Evolutionary conservation across 331 rosid genomes (phyloP).

Genomic region (Stylosanthes scabra): DNA sequence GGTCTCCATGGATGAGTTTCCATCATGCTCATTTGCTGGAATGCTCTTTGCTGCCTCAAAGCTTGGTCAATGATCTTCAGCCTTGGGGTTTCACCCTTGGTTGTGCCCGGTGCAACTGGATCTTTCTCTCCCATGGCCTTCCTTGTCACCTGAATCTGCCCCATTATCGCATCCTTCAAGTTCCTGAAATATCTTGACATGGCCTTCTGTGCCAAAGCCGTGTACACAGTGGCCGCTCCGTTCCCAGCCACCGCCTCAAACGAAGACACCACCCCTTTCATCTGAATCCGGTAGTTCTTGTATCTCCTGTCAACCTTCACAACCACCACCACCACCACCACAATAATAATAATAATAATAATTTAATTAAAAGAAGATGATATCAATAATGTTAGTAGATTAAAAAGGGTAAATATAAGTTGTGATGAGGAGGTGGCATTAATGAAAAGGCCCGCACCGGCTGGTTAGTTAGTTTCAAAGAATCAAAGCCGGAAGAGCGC

Average conservation of each 20-base stretch:
- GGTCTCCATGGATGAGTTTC: constrained; percentile 95
- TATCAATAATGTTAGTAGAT: constrained; percentile 23
- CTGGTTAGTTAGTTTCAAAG: constrained; percentile 44
- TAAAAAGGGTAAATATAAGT: constrained; percentile 8
- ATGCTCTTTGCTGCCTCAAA: constrained; percentile 74
- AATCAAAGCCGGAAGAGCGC: constrained; percentile 36
- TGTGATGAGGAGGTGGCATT: constrained; percentile 35
- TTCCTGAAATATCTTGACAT: constrained; percentile 80
- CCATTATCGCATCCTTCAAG: constrained; percentile 72
- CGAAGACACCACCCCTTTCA: constrained; percentile 69
- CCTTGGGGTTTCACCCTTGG: constrained; percentile 78
- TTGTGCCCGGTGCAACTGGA: constrained; percentile 62
- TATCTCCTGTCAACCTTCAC: constrained; percentile 76
- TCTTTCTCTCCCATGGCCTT: constrained; percentile 84
- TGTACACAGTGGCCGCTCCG: constrained; percentile 73
- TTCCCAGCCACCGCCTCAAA: constrained; percentile 74
- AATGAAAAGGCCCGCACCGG: constrained; percentile 55
- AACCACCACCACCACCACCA: no score
- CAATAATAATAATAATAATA: not conserved
- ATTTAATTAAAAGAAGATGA: not conserved
- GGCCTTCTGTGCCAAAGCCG: constrained; percentile 73
- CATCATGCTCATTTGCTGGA: constrained; percentile 86
- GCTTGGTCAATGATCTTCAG: constrained; percentile 72
- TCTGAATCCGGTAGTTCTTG: constrained; percentile 78
- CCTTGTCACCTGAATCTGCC: constrained; percentile 59